phyloP scores from a whole-genome alignment of 352 stramenopile species.

The Globisporangium rhizosaccharum region DNA sequence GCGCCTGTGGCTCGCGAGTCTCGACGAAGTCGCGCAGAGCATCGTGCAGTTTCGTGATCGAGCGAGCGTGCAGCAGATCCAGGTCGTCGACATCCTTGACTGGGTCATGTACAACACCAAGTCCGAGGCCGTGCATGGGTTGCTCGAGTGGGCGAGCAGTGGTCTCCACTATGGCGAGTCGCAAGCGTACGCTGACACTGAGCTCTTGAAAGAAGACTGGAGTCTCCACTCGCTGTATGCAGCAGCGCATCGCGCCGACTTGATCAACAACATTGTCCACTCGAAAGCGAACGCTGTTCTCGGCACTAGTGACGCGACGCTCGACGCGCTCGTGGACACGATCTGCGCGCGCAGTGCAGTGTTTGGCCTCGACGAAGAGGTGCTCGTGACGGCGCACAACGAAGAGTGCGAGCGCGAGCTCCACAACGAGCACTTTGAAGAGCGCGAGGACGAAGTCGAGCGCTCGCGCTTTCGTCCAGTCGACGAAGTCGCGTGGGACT shows the following conservation, averaged over 20 bases:
- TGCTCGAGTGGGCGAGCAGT: constrained; percentile 78
- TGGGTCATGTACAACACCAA: constrained; percentile 89
- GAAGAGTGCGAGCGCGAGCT: constrained; percentile 57
- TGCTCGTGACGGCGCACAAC: constrained; percentile 32
- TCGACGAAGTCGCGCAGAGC: constrained; percentile 58
- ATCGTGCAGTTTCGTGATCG: constrained; percentile 21
- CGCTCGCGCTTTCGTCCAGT: constrained; percentile 5
- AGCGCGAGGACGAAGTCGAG: constrained; percentile 26
- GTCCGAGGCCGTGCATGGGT: constrained; percentile 41
- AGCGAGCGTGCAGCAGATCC: constrained; percentile 8
- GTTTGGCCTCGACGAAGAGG: constrained; percentile 35
- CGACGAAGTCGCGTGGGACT: constrained; percentile 23
- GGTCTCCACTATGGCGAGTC: constrained; percentile 61
- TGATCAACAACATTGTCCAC: constrained; percentile 35
- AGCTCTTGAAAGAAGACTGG: constrained; percentile 49
- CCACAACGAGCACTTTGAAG: constrained; percentile 43
- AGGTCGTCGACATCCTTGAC: constrained; percentile 54
- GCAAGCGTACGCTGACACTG: constrained; percentile 11
- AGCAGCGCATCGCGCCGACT: constrained; percentile 14
- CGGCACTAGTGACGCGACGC: not conserved
- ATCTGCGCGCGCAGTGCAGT: constrained; percentile 12
- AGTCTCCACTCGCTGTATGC: constrained; percentile 35
- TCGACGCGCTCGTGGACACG: constrained; percentile 11
- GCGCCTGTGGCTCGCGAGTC: constrained; percentile 61
- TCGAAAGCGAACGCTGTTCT: constrained; percentile 5